These are phyloP conservation scores for Zymoseptoria ardabiliae DNA, from an alignment of 2,329 filamentous ascomycete species.

Conservation along the genomic window DNA sequence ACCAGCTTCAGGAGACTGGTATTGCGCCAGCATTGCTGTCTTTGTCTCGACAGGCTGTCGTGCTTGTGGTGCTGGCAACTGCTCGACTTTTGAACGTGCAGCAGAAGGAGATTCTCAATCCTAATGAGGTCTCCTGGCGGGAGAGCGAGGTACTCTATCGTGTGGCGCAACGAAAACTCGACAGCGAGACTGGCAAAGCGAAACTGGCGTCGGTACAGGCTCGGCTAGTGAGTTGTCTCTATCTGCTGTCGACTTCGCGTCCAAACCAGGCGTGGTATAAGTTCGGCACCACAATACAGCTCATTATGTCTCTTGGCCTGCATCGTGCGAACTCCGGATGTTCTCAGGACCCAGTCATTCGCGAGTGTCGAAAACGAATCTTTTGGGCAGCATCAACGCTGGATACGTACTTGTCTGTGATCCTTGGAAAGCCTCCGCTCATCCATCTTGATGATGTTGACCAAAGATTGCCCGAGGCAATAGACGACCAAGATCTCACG, in stretches of 20 bases:
- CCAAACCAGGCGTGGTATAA: slow-evolving; percentile 34
- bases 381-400: slow-evolving; percentile 35
- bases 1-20: slow-evolving; percentile 34
- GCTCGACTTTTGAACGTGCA: slow-evolving; percentile 27
- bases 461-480: slow-evolving; percentile 20
- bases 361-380: slow-evolving; percentile 32
- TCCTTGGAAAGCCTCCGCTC: slow-evolving; percentile 32
- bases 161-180: slow-evolving; percentile 19
- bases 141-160: slow-evolving; percentile 25
- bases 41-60: slow-evolving; percentile 28
- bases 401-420: slow-evolving; percentile 34
- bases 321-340: slow-evolving; percentile 23
- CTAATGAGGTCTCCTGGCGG: slow-evolving; percentile 14
- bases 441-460: slow-evolving; percentile 30
- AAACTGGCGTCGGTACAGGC: slow-evolving; percentile 34
- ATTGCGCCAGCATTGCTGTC: neutral
- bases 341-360: slow-evolving; percentile 15
- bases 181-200: slow-evolving; percentile 20
- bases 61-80: slow-evolving; percentile 50
- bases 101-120: slow-evolving; percentile 5
- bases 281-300: slow-evolving; percentile 32
- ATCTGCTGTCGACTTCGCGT: slow-evolving; percentile 32
- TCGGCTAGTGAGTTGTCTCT: slow-evolving; percentile 34
- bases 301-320: slow-evolving; percentile 32
- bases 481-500: slow-evolving; percentile 27